A percentile compares a stretch with the other conserved stretches of the same genome.
These are phyloP conservation scores for Epichloe bromicola DNA, from an alignment of 2,329 filamentous ascomycete species.

Conservation along the genomic window DNA sequence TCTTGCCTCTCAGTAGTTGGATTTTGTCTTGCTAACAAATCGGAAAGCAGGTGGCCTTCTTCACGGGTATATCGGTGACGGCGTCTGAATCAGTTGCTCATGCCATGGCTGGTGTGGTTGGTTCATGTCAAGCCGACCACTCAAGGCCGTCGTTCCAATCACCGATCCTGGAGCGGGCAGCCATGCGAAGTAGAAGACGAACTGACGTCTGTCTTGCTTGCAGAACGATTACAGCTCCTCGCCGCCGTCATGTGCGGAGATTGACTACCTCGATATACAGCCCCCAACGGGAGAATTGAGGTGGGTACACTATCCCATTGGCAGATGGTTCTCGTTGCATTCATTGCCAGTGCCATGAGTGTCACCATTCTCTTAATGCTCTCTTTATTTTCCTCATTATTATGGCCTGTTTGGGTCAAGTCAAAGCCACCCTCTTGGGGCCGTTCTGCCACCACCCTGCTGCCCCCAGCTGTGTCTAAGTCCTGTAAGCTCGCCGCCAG, in stretches of 20 bases:
- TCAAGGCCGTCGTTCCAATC: constrained; percentile 1
- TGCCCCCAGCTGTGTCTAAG: neutral
- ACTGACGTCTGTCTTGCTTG: constrained; percentile 15
- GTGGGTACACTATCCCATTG: constrained; percentile 27
- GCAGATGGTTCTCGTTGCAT: constrained; percentile 8
- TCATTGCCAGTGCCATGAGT: constrained; percentile 4
- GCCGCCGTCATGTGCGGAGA: constrained; percentile 29
- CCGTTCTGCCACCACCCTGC: constrained; percentile 1
- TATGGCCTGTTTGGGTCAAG: constrained; percentile 1
- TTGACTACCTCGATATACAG: constrained; percentile 42
- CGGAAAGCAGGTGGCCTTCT: constrained; percentile 5
- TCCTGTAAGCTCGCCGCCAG: neutral
- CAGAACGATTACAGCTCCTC: constrained; percentile 43
- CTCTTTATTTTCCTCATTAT: neutral
- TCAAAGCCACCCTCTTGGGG: neutral
- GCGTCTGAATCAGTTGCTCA: constrained; percentile 5
- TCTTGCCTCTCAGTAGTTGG: constrained; percentile 7
- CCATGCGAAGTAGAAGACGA: constrained; percentile 6
- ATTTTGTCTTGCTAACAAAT: constrained; percentile 4
- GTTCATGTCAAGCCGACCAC: constrained; percentile 1
- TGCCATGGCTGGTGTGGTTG: constrained; percentile 4
- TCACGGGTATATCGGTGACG: constrained; percentile 6
- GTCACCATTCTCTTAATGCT: constrained; percentile 3
- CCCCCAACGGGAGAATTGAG: constrained; percentile 39
- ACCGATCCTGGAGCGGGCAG: constrained; percentile 1